Evolutionary conservation across 139 green algal species (phyloP).

Genomic region (Pseudopediastrum boryanum): DNA sequence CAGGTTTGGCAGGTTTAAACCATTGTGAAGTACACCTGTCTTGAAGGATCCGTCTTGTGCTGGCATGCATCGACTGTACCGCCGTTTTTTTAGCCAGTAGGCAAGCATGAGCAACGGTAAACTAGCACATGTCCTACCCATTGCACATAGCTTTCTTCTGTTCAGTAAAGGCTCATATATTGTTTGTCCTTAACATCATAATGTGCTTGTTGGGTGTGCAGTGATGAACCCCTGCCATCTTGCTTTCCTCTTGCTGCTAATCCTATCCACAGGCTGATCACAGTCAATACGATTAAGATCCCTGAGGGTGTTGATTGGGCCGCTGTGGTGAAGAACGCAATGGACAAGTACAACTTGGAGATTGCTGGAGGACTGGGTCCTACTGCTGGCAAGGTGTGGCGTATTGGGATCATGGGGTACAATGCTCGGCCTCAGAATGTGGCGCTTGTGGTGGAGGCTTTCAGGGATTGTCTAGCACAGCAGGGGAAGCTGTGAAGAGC

Average conservation of each 20-base stretch:
- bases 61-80: too few relatives aligned
- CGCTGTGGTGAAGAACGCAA: conserved; percentile 80
- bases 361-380: conserved; percentile 78
- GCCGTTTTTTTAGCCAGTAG: too few relatives aligned
- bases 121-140: too few relatives aligned
- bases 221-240: neutral
- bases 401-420: conserved; percentile 89
- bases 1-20: too few relatives aligned
- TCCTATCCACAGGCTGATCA: conserved; percentile 58
- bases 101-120: too few relatives aligned
- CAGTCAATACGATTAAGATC: conserved; percentile 94
- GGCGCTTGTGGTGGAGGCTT: conserved; percentile 78
- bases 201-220: too few relatives aligned
- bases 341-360: conserved; percentile 77
- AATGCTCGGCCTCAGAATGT: conserved; percentile 84
- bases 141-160: too few relatives aligned
- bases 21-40: too few relatives aligned
- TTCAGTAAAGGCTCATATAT: too few relatives aligned
- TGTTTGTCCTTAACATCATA: too few relatives aligned
- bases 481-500: conserved; percentile 68
- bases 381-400: conserved; percentile 81
- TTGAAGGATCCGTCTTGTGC: too few relatives aligned
- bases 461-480: conserved; percentile 80
- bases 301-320: conserved; percentile 85
- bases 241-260: neutral